A percentile compares a stretch with the other conserved stretches of the same genome.
phyloP scores from a whole-genome alignment of 2,329 filamentous ascomycete species.

The Cytospora leucostoma region DNA sequence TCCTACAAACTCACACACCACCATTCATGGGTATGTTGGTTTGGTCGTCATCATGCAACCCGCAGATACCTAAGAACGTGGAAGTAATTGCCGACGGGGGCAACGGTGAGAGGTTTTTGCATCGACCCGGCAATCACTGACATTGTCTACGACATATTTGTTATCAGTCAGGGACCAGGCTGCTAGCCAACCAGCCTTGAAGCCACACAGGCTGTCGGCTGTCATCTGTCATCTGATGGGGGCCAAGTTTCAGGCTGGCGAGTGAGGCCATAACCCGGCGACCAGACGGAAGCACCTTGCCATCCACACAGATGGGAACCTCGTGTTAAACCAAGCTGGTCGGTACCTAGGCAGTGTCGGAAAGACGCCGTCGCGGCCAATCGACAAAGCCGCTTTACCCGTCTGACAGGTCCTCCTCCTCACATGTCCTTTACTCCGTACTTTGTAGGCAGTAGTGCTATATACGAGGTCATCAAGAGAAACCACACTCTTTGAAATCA shows the following conservation, averaged over 20 bases:
- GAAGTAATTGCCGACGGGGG: conserved; percentile 1
- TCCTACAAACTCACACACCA: conserved; percentile 8
- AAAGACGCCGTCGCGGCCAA: not conserved
- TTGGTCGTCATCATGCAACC: too few species aligned
- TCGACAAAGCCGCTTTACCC: too few species aligned
- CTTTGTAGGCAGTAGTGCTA: too few species aligned
- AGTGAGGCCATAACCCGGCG: conserved; percentile 15
- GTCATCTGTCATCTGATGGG: conserved; percentile 9
- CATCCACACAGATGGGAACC: not conserved
- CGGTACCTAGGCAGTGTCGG: too few species aligned
- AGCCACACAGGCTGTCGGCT: not conserved
- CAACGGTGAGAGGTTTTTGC: not conserved
- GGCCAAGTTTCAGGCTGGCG: conserved; percentile 19
- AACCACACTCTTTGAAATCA: too few species aligned
- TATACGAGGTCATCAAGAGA: too few species aligned
- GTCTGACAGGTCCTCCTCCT: too few species aligned
- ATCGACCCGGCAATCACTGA: conserved; percentile 2
- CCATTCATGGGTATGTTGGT: not conserved
- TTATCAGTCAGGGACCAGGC: not conserved
- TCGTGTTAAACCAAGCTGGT: not conserved
- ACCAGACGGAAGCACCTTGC: not conserved
- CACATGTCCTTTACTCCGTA: too few species aligned
- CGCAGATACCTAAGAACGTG: conserved; percentile 1
- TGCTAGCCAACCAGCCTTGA: not conserved
- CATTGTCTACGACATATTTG: not conserved